Percentiles rank a stretch among this genome's conserved stretches.
phyloP scores from a whole-genome alignment of 2,329 filamentous ascomycete genomes.

The Colletotrichum lindemuthianum region DNA sequence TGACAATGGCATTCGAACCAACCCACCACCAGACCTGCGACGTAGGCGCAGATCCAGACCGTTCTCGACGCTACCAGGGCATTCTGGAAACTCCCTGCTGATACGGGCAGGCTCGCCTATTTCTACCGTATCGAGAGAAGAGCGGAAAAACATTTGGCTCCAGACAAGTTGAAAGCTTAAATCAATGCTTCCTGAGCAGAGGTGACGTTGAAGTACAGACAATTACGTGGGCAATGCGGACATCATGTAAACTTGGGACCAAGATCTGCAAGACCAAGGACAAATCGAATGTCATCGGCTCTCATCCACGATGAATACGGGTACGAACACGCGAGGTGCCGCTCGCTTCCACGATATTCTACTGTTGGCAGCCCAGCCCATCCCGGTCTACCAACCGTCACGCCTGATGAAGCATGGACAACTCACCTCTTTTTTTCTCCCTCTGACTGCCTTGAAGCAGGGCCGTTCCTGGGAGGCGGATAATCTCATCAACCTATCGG shows the following conservation, averaged over 20 bases:
- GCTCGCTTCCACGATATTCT: slow-evolving; percentile 7
- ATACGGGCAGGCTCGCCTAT: not conserved
- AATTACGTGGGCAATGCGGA: slow-evolving; percentile 22
- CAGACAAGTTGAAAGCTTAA: slow-evolving; percentile 4
- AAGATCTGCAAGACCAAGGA: slow-evolving; percentile 13
- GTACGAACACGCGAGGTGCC: slow-evolving; percentile 17
- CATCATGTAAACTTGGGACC: not conserved
- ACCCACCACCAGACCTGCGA: not conserved
- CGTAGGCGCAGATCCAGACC: not conserved
- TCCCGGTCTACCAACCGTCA: slow-evolving; percentile 7
- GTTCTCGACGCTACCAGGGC: not conserved
- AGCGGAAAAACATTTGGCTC: not conserved
- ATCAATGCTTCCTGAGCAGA: not conserved
- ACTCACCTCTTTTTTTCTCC: not conserved
- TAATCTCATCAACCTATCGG: not conserved
- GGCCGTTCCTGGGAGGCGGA: not conserved
- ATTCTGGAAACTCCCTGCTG: slow-evolving; percentile 16
- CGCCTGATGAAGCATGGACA: slow-evolving; percentile 9
- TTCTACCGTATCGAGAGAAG: not conserved
- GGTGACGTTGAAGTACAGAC: slow-evolving; percentile 18
- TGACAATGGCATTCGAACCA: slow-evolving; percentile 13
- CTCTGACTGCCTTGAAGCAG: not conserved
- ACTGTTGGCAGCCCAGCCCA: slow-evolving; percentile 10
- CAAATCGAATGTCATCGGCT: not conserved
- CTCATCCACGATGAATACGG: slow-evolving; percentile 19